Base-by-base conservation (phyloP, 306 rosid genomes). In the Acmispon strigosus region DNA sequence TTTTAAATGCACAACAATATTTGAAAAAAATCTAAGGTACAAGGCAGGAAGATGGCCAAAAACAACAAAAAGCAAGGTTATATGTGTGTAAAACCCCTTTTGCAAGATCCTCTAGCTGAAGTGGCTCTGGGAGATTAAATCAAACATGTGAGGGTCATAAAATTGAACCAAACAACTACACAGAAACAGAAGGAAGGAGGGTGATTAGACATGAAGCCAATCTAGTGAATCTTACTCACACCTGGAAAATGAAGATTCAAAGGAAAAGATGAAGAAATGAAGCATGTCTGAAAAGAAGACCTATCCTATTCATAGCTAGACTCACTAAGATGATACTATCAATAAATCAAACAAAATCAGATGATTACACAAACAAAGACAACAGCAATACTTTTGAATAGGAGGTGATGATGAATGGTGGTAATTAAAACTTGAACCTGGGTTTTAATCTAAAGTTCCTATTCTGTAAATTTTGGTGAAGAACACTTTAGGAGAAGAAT, bases 291-390 rank as follows among this genome's bases (percentile, higher is more conserved):
- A 47, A 69, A 63, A 79, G 75, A 79, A 72, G 73, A 73, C 71
- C 52, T 14, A 66, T 63, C 64, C 73, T 53, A n/a, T n/a, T n/a
- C n/a, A n/a, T n/a, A 74, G 64, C 57, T 73, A 81, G 66, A 72
- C 45, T 55, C 36, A 78, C 17, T 6, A 45, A 48, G 32, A 72
- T 48, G 56, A 45, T 15, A 57, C 36, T 67, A 62, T 52, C 41
- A 65, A 64, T 62, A 79, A 71, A 79, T 43, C 34, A 59, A 54
- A 61, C 29, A 45, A 81, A 34, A 24, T 77, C 69, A 75, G 75
- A 76, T 68, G 77, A 60, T 74, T 69, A 68, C 72, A 37, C 67
- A 10, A 43, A 78, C 65, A 54, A 51, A 76, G 80, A 82, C 80
- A 73, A 68, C 15, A 54, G 45, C 73, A 48, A 73, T 1, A 75